phyloP scores from a whole-genome alignment of 257 asterid species.

The Ilex asprella region DNA sequence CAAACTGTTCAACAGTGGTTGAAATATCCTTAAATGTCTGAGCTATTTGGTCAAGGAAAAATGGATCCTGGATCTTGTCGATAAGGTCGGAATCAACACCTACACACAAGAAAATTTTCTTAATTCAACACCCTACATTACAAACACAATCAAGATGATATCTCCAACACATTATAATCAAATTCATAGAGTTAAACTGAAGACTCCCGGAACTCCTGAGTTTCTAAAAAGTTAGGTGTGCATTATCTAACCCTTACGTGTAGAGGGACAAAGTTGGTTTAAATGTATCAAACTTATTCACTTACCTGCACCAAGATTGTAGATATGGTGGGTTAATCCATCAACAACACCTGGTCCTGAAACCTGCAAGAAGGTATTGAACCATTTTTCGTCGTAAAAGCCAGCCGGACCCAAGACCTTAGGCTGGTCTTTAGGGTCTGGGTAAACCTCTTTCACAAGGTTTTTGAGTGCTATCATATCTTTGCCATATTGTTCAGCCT shows the following conservation, averaged over 20 bases:
- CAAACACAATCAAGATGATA: too few species aligned
- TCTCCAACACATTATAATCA: too few species aligned
- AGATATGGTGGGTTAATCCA: constrained; percentile 77
- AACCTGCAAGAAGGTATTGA: constrained; percentile 33
- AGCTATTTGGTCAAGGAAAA: constrained; percentile 38
- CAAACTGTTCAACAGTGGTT: constrained; percentile 24
- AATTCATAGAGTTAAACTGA: too few species aligned
- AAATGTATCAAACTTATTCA: background rate
- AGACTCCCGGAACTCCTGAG: too few species aligned
- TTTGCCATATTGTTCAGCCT: constrained; percentile 60
- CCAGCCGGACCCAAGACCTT: constrained; percentile 75
- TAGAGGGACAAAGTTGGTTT: too few species aligned
- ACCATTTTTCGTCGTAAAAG: constrained; percentile 64
- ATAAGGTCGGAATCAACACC: constrained; percentile 53
- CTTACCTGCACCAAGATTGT: constrained; percentile 78
- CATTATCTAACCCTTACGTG: too few species aligned
- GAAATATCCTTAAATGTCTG: constrained; percentile 41
- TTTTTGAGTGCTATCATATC: constrained; percentile 43
- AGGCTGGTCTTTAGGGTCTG: constrained; percentile 34
- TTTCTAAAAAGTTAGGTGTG: too few species aligned
- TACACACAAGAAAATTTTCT: constrained; percentile 6
- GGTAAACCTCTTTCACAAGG: constrained; percentile 38
- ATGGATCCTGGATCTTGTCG: constrained; percentile 60
- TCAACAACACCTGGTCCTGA: constrained; percentile 55
- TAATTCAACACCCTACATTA: too few species aligned